Evolutionary conservation across 805 yeast genomes (phyloP).

Genomic region (Hermanozyma aechmeae): DNA sequence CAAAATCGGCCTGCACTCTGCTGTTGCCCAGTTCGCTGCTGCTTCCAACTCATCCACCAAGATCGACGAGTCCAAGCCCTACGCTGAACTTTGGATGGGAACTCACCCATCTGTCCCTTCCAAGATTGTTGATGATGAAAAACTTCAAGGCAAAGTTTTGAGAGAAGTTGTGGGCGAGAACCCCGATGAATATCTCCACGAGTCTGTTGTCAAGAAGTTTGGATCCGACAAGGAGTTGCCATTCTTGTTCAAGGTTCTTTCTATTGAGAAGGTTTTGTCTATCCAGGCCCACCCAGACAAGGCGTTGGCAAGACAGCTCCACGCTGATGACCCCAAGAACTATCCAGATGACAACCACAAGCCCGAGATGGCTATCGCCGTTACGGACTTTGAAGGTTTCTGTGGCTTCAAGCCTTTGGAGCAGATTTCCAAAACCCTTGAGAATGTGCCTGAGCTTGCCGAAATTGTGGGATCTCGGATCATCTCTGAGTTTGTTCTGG

Average conservation of each 20-base stretch:
- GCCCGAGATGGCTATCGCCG: constrained; percentile 99
- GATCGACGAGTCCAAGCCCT: constrained; percentile 72
- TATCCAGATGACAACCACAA: constrained; percentile 98
- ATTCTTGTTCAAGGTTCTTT: constrained; percentile 85
- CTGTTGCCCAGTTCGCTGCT: constrained; percentile 84
- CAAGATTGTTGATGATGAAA: constrained; percentile 31
- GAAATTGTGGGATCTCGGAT: constrained; percentile 59
- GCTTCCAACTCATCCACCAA: constrained; percentile 51
- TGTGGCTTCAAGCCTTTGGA: constrained; percentile 93
- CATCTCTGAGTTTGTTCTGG: constrained; percentile 43
- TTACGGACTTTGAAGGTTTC: constrained; percentile 93
- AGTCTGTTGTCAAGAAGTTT: constrained; percentile 51
- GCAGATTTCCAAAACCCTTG: constrained; percentile 61
- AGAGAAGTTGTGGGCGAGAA: constrained; percentile 54
- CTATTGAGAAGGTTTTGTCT: constrained; percentile 85
- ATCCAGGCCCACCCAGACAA: constrained; percentile 99
- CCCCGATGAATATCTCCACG: constrained; percentile 55
- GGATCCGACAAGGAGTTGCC: constrained; percentile 70
- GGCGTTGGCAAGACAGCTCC: constrained; percentile 65
- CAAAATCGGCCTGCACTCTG: constrained; percentile 72
- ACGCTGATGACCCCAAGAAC: constrained; percentile 76
- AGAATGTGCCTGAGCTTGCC: constrained; percentile 67
- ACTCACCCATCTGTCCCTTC: constrained; percentile 93
- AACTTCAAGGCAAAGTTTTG: constrained; percentile 41
- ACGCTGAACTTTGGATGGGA: constrained; percentile 99